Base-by-base conservation (phyloP, 306 rosid genomes). In the Trichosanthes truncata region DNA sequence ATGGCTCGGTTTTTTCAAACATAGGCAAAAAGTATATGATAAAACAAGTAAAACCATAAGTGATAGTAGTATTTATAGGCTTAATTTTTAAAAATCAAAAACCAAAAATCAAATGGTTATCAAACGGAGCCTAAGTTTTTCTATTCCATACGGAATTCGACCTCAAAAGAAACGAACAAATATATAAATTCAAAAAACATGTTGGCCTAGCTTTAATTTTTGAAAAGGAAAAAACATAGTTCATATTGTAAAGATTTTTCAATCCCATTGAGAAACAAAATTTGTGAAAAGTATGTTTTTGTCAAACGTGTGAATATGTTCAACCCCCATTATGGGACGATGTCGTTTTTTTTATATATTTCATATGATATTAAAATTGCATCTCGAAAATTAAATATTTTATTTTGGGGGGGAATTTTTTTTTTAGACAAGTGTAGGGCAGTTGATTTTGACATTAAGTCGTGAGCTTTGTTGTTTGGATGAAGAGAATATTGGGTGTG, bases 401-500 rank as follows among this genome's bases (percentile, higher is more conserved):
- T 43, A 9, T 17, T 52, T 4, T 4, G 7, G 21, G 57, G n/a
- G 15, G 33, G 2, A 21, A 20, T 20, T 55, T 9, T 2, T 17
- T 59, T 40, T 20, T 9, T n/a, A 4, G 77, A 73, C 77, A 48
- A 7, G 77, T 0, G 41, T 48, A 26, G 59, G 77, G 77, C 18
- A 45, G 7, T 25, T 48, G 77, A 73, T 48, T 73, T 73, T 48
- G 60, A 73, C 77, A 9, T 14, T 26, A 46, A 73, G 41, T 73
- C 31, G 23, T 6, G 23, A 26, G 46, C 5, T 65, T 65, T 35
- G 25, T 65, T 73, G 13, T 73, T 73, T 73, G 41, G 78, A 73
- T 73, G 78, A 15, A 46, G 41, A 48, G 59, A 46, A 73, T 73
- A 73, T 73, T 73, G 59, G n/a, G 59, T 29, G 41, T 73, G 76